Percentiles rank a stretch among this genome's conserved stretches.
phyloP scores from a whole-genome alignment of 2,329 filamentous ascomycete genomes.

The Pezicula neosporulosa region DNA sequence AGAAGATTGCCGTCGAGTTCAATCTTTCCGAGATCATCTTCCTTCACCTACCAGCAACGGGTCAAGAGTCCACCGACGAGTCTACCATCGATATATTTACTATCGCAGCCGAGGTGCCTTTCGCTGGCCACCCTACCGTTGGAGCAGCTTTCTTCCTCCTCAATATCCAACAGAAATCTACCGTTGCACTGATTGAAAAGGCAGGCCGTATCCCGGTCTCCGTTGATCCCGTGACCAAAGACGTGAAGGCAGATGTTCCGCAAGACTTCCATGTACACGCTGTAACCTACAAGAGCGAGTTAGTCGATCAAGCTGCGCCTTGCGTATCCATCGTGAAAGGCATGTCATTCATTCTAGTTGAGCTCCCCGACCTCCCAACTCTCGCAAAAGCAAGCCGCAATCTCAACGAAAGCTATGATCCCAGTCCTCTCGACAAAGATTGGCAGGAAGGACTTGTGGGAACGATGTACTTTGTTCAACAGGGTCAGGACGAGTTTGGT shows the following conservation, averaged over 20 bases:
- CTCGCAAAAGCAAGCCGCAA: conserved; percentile 25
- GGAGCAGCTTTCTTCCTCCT: conserved; percentile 49
- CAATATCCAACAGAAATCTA: conserved; percentile 20
- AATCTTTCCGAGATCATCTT: conserved; percentile 64
- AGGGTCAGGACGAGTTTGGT: conserved; percentile 22
- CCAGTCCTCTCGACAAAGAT: conserved; percentile 18
- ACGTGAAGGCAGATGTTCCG: conserved; percentile 62
- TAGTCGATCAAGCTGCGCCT: conserved; percentile 34
- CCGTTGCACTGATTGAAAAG: conserved; percentile 42
- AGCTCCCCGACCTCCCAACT: conserved; percentile 56
- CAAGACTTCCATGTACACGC: conserved; percentile 62
- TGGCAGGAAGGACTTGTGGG: conserved; percentile 16
- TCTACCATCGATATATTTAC: conserved; percentile 59
- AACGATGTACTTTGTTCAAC: conserved; percentile 24
- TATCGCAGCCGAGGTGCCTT: conserved; percentile 49
- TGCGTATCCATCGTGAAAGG: conserved; percentile 66
- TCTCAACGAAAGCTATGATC: conserved; percentile 26
- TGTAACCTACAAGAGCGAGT: conserved; percentile 24
- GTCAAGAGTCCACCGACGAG: conserved; percentile 26
- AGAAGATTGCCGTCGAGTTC: conserved; percentile 58
- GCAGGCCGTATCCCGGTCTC: conserved; percentile 52
- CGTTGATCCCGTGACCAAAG: conserved; percentile 31
- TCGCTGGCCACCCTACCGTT: conserved; percentile 61
- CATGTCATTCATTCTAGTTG: conserved; percentile 68
- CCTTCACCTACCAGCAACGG: conserved; percentile 38